phyloP scores from a whole-genome alignment of 1,284 basidiomycete genomes.

The Golubevia pallescens region DNA sequence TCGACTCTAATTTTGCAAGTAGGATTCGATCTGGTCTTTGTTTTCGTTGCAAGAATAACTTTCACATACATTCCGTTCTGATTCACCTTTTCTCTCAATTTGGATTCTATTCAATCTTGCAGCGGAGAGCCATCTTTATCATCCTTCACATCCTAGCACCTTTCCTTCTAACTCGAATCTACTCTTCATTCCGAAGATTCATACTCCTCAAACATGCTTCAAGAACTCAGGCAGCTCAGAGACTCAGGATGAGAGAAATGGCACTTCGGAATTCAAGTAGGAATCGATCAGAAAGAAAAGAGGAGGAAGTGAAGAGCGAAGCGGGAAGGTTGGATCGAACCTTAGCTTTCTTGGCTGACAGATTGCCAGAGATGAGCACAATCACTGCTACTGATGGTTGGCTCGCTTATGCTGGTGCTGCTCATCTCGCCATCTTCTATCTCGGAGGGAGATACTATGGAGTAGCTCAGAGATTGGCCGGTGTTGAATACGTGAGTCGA shows the following conservation, averaged over 20 bases:
- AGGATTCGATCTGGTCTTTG: too few relatives aligned
- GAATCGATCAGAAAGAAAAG: neutral
- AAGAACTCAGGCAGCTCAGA: conserved; percentile 14
- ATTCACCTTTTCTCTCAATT: too few relatives aligned
- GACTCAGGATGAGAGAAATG: conserved; percentile 9
- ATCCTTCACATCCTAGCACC: conserved; percentile 36
- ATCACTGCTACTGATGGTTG: conserved; percentile 30
- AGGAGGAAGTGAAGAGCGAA: conserved; percentile 2
- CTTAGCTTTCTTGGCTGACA: conserved; percentile 7
- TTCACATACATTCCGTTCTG: too few relatives aligned
- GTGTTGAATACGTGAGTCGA: conserved; percentile 34
- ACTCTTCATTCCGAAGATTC: conserved; percentile 20
- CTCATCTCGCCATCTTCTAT: conserved; percentile 51
- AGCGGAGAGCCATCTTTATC: conserved; percentile 31
- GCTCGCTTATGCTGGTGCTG: conserved; percentile 34
- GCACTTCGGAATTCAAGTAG: conserved; percentile 2
- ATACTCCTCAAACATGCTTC: conserved; percentile 5
- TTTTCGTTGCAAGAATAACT: too few relatives aligned
- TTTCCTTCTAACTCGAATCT: conserved; percentile 25
- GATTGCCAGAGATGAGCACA: conserved; percentile 29
- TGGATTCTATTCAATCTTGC: neutral
- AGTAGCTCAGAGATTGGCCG: conserved; percentile 32
- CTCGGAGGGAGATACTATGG: conserved; percentile 42
- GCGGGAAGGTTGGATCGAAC: conserved; percentile 2
- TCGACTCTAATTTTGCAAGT: too few relatives aligned